These are phyloP conservation scores for Suillus paluster DNA, from an alignment of 768 basidiomycete species.

Conservation along the genomic window DNA sequence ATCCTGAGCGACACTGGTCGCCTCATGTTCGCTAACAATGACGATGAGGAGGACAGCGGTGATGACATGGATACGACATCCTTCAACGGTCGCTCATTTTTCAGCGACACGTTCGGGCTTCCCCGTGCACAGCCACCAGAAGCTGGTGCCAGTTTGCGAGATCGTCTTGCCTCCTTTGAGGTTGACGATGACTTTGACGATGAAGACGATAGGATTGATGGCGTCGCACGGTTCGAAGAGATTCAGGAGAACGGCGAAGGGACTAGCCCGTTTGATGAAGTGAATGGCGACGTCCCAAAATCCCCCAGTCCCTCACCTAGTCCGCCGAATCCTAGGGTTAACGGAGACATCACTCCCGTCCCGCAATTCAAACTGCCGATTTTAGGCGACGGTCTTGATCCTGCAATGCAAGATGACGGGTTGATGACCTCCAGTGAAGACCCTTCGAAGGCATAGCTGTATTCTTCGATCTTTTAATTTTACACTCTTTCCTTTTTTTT, in stretches of 20 bases:
- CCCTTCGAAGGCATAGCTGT: slow-evolving; percentile 46
- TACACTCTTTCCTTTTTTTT: slow-evolving; percentile 3
- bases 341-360: slow-evolving; percentile 51
- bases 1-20: slow-evolving; percentile 53
- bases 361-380: slow-evolving; percentile 56
- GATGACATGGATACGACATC: slow-evolving; percentile 45
- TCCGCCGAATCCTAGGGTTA: slow-evolving; percentile 47
- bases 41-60: slow-evolving; percentile 63
- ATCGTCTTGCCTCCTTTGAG: slow-evolving; percentile 67
- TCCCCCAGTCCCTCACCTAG: slow-evolving; percentile 27
- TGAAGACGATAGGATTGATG: slow-evolving; percentile 17
- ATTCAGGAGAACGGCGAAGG: slow-evolving; percentile 39
- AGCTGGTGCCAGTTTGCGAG: slow-evolving; percentile 59
- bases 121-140: slow-evolving; percentile 49
- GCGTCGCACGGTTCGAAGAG: slow-evolving; percentile 27
- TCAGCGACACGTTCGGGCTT: slow-evolving; percentile 51
- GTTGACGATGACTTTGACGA: slow-evolving; percentile 44
- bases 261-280: slow-evolving; percentile 30
- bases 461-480: not conserved
- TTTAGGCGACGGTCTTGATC: slow-evolving; percentile 56
- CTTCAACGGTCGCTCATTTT: slow-evolving; percentile 45
- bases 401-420: slow-evolving; percentile 64
- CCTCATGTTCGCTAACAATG: slow-evolving; percentile 65
- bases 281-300: slow-evolving; percentile 40
- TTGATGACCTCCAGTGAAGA: slow-evolving; percentile 68